phyloP scores from a whole-genome alignment of 208 protist species.

The Leishmania gerbilli region DNA sequence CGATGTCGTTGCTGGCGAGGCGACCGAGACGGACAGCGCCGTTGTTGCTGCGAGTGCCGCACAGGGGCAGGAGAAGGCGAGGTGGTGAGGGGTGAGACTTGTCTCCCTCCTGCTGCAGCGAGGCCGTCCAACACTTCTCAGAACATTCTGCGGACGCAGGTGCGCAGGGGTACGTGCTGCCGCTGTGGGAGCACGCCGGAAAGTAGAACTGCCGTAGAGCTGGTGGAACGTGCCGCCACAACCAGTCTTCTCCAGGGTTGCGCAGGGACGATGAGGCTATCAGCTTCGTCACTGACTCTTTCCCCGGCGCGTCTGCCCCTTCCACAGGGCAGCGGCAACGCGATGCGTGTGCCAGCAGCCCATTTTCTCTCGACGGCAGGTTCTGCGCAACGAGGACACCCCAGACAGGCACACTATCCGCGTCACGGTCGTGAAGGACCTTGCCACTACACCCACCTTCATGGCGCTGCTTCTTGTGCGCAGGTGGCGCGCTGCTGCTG shows the following conservation, averaged over 20 bases:
- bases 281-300: neutral
- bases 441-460: neutral
- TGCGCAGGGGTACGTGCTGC: neutral
- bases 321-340: neutral
- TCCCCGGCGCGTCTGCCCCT: neutral
- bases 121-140: neutral
- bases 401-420: conserved; percentile 20
- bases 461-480: neutral
- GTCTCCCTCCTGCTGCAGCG: neutral
- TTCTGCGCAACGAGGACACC: conserved; percentile 32
- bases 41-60: conserved; percentile 11
- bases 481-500: neutral
- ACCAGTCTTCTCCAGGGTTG: neutral
- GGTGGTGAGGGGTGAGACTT: neutral
- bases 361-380: conserved; percentile 26
- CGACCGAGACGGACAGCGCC: conserved; percentile 45
- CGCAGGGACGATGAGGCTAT: neutral
- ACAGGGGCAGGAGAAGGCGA: conserved; percentile 34
- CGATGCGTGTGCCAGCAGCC: conserved; percentile 23
- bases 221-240: conserved; percentile 9
- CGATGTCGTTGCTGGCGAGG: conserved; percentile 38
- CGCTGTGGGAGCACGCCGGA: neutral
- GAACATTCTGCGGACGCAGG: neutral
- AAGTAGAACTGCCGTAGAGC: neutral
- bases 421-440: neutral